Evolutionary conservation across 169 alveolate genomes (phyloP).

Genomic region (Eimeria brunetti): DNA sequence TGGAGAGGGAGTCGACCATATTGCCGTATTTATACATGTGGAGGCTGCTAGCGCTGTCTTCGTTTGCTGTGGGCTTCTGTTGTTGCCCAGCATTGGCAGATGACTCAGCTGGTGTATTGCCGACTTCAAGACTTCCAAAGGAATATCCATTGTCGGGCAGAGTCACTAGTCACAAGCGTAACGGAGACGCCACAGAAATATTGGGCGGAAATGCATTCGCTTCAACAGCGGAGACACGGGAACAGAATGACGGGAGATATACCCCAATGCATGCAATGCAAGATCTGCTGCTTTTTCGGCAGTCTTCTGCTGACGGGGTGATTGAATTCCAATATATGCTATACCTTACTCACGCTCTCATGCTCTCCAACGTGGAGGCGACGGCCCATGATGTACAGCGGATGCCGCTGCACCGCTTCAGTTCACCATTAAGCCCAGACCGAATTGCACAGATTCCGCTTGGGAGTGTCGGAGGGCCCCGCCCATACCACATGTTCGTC

Average conservation of each 20-base stretch:
- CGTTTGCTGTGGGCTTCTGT: background rate
- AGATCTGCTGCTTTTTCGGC: conserved; percentile 43
- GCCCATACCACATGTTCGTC: conserved; percentile 51
- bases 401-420: conserved; percentile 69
- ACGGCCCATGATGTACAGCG: conserved; percentile 38
- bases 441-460: conserved; percentile 52
- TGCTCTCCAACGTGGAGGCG: conserved; percentile 50
- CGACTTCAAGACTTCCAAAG: background rate
- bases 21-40: background rate
- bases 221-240: background rate
- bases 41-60: conserved; percentile 11
- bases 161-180: background rate
- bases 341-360: conserved; percentile 50
- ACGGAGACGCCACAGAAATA: background rate
- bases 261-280: conserved; percentile 16
- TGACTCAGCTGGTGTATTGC: conserved; percentile 10
- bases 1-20: background rate
- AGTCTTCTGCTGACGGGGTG: conserved; percentile 44
- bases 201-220: background rate
- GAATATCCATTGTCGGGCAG: background rate
- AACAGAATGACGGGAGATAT: background rate
- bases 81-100: background rate
- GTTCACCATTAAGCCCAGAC: conserved; percentile 31
- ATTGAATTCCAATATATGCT: conserved; percentile 3
- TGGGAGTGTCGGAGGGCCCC: conserved; percentile 51